Evolutionary conservation across 495 filamentous ascomycete species (phyloP), one percentile per base, ranked within the genome.

Genomic region (Hypoxylon intermedium): DNA sequence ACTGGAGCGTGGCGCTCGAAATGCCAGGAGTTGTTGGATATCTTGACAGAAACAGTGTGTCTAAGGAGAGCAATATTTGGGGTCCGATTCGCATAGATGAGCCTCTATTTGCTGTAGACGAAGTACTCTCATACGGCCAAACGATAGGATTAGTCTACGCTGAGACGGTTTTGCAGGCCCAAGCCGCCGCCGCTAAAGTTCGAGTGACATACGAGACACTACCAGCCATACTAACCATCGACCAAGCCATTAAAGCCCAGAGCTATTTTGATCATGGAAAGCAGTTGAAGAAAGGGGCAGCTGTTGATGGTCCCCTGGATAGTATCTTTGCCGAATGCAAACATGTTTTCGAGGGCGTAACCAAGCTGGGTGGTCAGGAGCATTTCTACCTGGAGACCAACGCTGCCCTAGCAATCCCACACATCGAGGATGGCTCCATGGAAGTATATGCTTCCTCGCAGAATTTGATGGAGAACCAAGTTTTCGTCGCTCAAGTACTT

Each of bases 371-470:
- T 45, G 91, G 91, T 4, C 91, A 95, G 69, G 91, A 95, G 66
- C 91, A 95, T 68, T 95, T 95, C 71, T 95, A 94, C 63, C 72
- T 95, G 11, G 91, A 95, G 63, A 95, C 91, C 0, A 83, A 93
- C 43, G 91, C 90, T 26, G 89, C 85, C 38, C 78, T 92, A 13
- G 86, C 82, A 4, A 83, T 94, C 30, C 91, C 90, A 6, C 91
- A 94, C 71, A 82, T 79, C 0, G 91, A 95, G 68, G 88, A 91
- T 76, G 90, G 89, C 0, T 89, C 92, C 58, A 90, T 95, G 79
- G 91, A 94, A 58, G 75, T 95, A 15, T 93, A 82, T 73, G 86
- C 87, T 66, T 85, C 88, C 48, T 92, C 90, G 0, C 90, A 95
- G 65, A 93, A 95, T 58, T 78, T 83, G 26, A 77, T 61, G 83